Base-by-base conservation (phyloP, 345 rosid genomes). In the Populus davidiana region DNA sequence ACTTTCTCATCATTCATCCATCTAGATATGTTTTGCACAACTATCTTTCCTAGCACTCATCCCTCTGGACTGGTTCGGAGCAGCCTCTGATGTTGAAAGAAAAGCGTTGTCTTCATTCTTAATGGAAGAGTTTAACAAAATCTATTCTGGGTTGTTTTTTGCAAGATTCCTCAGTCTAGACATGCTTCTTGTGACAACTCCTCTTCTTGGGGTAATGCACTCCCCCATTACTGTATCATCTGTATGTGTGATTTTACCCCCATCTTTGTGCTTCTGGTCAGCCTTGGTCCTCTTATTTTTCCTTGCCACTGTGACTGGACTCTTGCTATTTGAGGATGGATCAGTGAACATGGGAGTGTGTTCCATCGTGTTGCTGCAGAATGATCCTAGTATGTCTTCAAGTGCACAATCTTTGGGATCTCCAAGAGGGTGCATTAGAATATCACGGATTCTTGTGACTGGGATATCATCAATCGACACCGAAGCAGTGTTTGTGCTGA, bases 151-250 rank as follows among this genome's bases (percentile, higher is more conserved):
- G 23, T 25, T 17, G 59, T 71, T 71, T 49, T 11, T 64, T 7
- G 25, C 41, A 41, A 17, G 67, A 54, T 67, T 44, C 78, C 64
- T 71, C 78, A 74, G 56, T 76, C 82, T 86, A 20, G 70, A 71
- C 86, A 85, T 86, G 73, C 92, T 89, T 78, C 91, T 84, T 36
- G 89, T 88, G 27, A 78, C 64, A 36, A 85, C 79, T 70, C 88
- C 85, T 43, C 35, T 76, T 41, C 77, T 66, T 49, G 36, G 69
- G 63, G 67, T 56, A 13, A 8, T 20, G 49, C 27, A 17, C 23
- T 66, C 56, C 21, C 36, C 71, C 4, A 2, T 33, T 41, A 35
- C 70, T 49, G 10, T 31, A 66, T 43, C 77, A 27, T 27, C 50
- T n/a, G 75, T 44, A 64, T 25, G 14, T 71, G 31, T 65, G 41